These are phyloP conservation scores for Mycena pura DNA, from an alignment of 768 basidiomycete genomes.

Conservation along the genomic window DNA sequence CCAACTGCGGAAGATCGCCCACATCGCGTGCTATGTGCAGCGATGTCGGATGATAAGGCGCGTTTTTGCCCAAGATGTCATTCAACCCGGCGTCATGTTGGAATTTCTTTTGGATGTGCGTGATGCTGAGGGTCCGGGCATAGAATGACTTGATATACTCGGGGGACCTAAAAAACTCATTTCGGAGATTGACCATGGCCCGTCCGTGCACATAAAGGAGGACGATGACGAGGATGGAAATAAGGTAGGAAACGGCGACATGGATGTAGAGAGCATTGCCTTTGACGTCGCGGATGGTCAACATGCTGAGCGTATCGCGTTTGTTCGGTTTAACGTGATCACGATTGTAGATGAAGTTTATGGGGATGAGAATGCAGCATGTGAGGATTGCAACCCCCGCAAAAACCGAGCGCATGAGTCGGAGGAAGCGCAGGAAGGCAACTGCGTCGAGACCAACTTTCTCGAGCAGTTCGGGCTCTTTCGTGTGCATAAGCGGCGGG, in stretches of 20 bases:
- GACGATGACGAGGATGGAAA: constrained; percentile 63
- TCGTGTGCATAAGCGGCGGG: constrained; percentile 79
- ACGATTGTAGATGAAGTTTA: constrained; percentile 59
- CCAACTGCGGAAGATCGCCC: constrained; percentile 76
- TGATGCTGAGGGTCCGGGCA: constrained; percentile 79
- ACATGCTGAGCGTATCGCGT: constrained; percentile 61
- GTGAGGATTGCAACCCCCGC: constrained; percentile 63
- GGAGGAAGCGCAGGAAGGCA: constrained; percentile 88
- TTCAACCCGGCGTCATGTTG: constrained; percentile 77
- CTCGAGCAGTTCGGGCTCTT: constrained; percentile 88
- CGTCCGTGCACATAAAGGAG: constrained; percentile 70
- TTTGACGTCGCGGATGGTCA: constrained; percentile 75
- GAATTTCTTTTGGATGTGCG: constrained; percentile 66
- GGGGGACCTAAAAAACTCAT: constrained; percentile 74
- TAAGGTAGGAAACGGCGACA: constrained; percentile 71
- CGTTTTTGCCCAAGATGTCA: constrained; percentile 59
- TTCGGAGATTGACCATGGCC: constrained; percentile 70
- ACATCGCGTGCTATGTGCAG: constrained; percentile 76
- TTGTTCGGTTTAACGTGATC: constrained; percentile 47
- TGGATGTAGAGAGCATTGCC: constrained; percentile 72
- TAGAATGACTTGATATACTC: constrained; percentile 81
- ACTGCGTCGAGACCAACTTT: constrained; percentile 94
- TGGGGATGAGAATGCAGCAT: constrained; percentile 62
- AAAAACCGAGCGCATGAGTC: constrained; percentile 83
- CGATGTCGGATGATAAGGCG: constrained; percentile 76